These are phyloP conservation scores for Rugonectria rugulosa DNA, from an alignment of 2,329 filamentous ascomycete genomes.

Conservation along the genomic window DNA sequence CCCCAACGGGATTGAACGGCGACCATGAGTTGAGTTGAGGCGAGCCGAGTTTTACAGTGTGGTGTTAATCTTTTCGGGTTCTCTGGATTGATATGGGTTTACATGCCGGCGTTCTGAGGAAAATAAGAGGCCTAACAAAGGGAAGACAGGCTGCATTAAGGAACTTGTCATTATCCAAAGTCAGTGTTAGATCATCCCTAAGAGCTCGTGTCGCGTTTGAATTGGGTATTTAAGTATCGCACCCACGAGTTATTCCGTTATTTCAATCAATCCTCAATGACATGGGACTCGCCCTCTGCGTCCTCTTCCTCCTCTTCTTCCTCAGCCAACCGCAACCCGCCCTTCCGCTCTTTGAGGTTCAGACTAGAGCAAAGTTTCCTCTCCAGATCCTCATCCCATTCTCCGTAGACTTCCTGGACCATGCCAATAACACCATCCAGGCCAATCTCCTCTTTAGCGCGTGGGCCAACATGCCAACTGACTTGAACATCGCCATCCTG, in stretches of 20 bases:
- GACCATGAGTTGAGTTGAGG: not conserved
- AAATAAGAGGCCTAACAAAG: slow-evolving; percentile 34
- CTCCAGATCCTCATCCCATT: slow-evolving; percentile 62
- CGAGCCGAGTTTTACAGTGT: no score
- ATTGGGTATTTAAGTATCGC: no score
- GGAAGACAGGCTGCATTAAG: slow-evolving; percentile 14
- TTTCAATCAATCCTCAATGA: slow-evolving; percentile 17
- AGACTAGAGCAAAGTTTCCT: slow-evolving; percentile 68
- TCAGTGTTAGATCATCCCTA: no score
- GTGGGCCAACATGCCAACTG: slow-evolving; percentile 84
- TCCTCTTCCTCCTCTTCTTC: slow-evolving; percentile 39
- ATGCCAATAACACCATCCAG: slow-evolving; percentile 77
- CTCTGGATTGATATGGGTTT: slow-evolving; percentile 14
- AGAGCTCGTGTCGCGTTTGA: no score
- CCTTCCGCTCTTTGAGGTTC: slow-evolving; percentile 52
- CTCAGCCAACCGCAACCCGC: slow-evolving; percentile 29
- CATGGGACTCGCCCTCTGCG: slow-evolving; percentile 23
- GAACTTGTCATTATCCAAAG: no score
- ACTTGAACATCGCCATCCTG: slow-evolving; percentile 75
- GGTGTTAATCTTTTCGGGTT: no score
- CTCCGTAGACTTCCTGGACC: slow-evolving; percentile 67
- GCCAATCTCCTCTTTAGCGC: slow-evolving; percentile 86
- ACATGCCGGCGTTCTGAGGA: slow-evolving; percentile 33
- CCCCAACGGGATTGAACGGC: slow-evolving; percentile 60
- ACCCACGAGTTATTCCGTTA: no score